Percentiles rank a stretch among this genome's conserved stretches.
These are phyloP conservation scores for Kregervanrija fluxuum DNA, from an alignment of 805 yeast species.

Conservation along the genomic window DNA sequence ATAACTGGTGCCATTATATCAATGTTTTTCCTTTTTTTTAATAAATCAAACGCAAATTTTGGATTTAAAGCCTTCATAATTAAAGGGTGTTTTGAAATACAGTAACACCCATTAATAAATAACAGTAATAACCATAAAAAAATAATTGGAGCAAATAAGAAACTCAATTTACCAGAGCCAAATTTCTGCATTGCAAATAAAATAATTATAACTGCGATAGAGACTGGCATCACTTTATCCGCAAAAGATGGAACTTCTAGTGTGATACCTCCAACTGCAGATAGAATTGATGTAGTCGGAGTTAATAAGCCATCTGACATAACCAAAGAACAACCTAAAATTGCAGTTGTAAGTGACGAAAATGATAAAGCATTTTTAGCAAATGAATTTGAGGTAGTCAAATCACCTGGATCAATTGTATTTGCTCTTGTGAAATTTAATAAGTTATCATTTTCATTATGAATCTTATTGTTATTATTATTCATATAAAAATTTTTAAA, in stretches of 20 bases:
- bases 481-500: slow-evolving; percentile 12
- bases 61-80: slow-evolving; percentile 46
- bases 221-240: slow-evolving; percentile 37
- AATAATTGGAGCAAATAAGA: slow-evolving; percentile 48
- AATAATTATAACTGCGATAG: slow-evolving; percentile 38
- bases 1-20: slow-evolving; percentile 43
- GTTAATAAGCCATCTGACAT: slow-evolving; percentile 55
- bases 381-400: background rate
- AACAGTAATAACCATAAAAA: slow-evolving; percentile 43
- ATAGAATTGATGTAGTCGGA: slow-evolving; percentile 55
- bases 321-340: slow-evolving; percentile 50
- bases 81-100: slow-evolving; percentile 35
- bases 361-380: background rate
- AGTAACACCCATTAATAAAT: slow-evolving; percentile 38
- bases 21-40: slow-evolving; percentile 28
- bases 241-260: slow-evolving; percentile 41
- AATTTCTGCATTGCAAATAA: slow-evolving; percentile 41
- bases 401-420: slow-evolving; percentile 20
- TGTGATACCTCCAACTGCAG: slow-evolving; percentile 50
- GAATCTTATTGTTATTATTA: background rate
- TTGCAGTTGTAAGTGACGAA: slow-evolving; percentile 13
- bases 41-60: slow-evolving; percentile 39
- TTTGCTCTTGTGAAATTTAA: slow-evolving; percentile 32
- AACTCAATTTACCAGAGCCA: slow-evolving; percentile 44
- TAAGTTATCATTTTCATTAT: slow-evolving; percentile 24